Conservation (phyloP, 345 rosid genomes). For the Noccaea bulbosa region DNA sequence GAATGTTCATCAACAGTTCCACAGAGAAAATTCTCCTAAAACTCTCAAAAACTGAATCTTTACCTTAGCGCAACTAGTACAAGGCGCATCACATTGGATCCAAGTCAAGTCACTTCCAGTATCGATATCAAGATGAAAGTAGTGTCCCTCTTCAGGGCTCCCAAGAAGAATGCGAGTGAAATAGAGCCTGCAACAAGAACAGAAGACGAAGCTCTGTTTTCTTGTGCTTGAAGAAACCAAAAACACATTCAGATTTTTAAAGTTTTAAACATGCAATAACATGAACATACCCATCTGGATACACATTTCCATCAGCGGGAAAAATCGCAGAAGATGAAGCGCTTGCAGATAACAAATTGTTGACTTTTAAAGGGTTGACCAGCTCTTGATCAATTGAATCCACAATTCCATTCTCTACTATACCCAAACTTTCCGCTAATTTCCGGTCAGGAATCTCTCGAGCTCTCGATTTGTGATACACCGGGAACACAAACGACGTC, state of each 20-base stretch:
- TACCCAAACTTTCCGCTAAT: conserved; percentile 54
- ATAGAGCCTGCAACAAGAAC: conserved; percentile 56
- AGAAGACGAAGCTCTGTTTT: conserved; percentile 8
- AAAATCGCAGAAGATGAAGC: conserved; percentile 55
- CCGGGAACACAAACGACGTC: conserved; percentile 67
- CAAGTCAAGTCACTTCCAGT: conserved; percentile 96
- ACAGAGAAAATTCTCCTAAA: background rate
- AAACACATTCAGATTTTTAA: background rate
- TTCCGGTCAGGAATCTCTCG: conserved; percentile 48
- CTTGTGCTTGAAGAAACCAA: conserved; percentile 38
- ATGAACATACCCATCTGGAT: conserved; percentile 80
- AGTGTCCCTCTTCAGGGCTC: conserved; percentile 63
- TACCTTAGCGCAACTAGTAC: conserved; percentile 93
- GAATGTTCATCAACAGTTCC: conserved; percentile 15
- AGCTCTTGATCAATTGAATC: conserved; percentile 42
- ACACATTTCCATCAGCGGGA: conserved; percentile 78
- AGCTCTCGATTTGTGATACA: conserved; percentile 62
- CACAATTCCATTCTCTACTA: conserved; percentile 42
- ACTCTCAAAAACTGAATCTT: background rate
- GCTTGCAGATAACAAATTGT: conserved; percentile 44
- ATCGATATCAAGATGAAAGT: conserved; percentile 74
- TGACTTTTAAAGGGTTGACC: conserved; percentile 41
- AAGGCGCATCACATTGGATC: conserved; percentile 98
- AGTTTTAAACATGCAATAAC: background rate
- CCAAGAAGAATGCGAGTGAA: conserved; percentile 76